A percentile compares a stretch with the other conserved stretches of the same genome.
Conservation (phyloP, 139 green algal genomes). For the Chlamydomonas schloesseri region DNA sequence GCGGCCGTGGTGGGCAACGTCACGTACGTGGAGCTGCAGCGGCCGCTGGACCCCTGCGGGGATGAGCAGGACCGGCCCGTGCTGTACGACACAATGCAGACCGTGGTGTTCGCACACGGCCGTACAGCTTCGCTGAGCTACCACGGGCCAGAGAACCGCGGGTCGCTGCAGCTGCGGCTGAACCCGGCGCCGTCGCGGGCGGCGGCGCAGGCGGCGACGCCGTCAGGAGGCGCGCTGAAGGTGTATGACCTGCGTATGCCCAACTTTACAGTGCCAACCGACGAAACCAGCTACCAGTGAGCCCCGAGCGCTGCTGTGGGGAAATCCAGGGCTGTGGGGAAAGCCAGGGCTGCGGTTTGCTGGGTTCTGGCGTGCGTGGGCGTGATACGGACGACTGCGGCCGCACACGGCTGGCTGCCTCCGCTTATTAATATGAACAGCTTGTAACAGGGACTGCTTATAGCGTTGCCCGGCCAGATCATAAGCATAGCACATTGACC, state of each 20-base stretch:
- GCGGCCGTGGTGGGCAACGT: neutral
- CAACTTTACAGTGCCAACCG: neutral
- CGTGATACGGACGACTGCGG: too few species aligned
- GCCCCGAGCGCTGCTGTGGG: too few species aligned
- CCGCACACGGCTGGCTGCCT: too few species aligned
- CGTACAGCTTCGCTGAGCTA: neutral
- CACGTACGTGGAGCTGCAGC: neutral
- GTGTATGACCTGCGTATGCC: neutral
- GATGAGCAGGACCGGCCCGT: neutral
- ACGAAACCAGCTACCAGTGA: neutral
- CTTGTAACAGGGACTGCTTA: too few species aligned
- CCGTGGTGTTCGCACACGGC: neutral
- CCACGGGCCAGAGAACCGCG: neutral
- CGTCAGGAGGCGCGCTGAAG: too few species aligned
- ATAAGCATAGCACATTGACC: too few species aligned
- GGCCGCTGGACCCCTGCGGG: neutral
- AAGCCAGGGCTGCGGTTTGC: too few species aligned
- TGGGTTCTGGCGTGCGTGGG: too few species aligned
- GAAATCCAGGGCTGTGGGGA: too few species aligned
- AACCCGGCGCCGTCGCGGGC: too few species aligned
- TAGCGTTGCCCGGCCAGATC: too few species aligned
- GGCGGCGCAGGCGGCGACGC: neutral
- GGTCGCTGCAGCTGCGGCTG: neutral
- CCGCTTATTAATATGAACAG: too few species aligned
- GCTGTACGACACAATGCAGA: neutral